Base-by-base conservation (phyloP, 2,329 filamentous ascomycete genomes). In the Sporothrix mexicana region DNA sequence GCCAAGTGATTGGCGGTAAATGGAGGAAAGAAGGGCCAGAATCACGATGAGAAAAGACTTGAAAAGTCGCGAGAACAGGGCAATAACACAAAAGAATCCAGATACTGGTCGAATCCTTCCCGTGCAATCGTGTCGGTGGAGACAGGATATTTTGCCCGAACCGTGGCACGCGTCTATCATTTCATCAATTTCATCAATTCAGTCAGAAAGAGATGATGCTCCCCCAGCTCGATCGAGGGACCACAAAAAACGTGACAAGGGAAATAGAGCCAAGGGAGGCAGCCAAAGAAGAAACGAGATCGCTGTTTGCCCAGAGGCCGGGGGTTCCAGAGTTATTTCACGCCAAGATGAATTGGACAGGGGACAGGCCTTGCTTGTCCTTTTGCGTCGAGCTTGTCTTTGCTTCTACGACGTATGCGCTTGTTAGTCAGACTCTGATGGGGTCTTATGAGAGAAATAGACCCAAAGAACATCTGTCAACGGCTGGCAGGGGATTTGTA, bases 161-260 rank as follows among this genome's bases (percentile, higher is more conserved):
- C 41, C 59, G 59, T 64, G 59, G 59, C 59, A 45, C 8, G 59
- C 41, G 36, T 64, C 12, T 41, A 45, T 45, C 15, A 61, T 61
- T 15, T 45, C 17, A 45, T 64, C 41, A 45, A 8, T 64, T 20
- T 9, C 41, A 36, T n/a, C 25, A 59, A 36, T 36, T 9, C 20
- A 13, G 8, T 9, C 55, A 36, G 30, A 12, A 59, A 25, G 30
- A 30, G 25, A 36, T 3, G 36, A 43, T 61, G 30, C 23, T 41
- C 51, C 53, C 30, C 53, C 30, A 36, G 30, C 30, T 2, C 30
- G 30, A 36, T 36, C 5, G 30, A 36, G 30, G 30, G 30, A 36
- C 30, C 30, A 36, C 30, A 30, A 57, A 13, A 57, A 13, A 57
- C 49, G n/a, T 59, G 12, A 51, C 47, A 20, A 62, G 36, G 23